Base-by-base conservation (phyloP, 345 rosid genomes). In the Sonneratia caseolaris region DNA sequence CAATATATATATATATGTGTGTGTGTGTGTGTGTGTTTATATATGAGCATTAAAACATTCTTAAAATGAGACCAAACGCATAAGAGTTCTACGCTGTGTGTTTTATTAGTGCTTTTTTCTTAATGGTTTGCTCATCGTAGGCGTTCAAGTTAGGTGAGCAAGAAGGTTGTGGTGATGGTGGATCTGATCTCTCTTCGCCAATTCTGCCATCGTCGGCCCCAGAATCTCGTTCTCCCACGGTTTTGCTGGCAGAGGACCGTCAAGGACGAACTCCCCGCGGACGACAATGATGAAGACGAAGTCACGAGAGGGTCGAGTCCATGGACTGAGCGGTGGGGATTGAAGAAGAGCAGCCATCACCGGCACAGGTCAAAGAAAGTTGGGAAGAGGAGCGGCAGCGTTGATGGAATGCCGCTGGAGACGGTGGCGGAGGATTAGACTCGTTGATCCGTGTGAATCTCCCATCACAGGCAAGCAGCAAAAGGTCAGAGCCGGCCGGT, bases 191-290 rank as follows among this genome's bases (percentile, higher is more conserved):
- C 53, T 56, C 66, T 76, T 68, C 66, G n/a, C 69, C 36, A 73
- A 81, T 66, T 75, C 76, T 22, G 72, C 47, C 75, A 37, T 64
- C 35, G 10, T 86, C 84, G 89, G 90, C 76, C 95, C 97, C 57
- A 91, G 98, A 78, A 93, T 93, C 83, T 93, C 98, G n/a, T 93
- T 93, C 80, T 93, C 98, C 45, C 88, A 75, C 62, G 97, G 89
- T 70, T 89, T 93, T 62, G 92, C 78, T 35, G 89, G 88, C 73
- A 45, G 82, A 78, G 74, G 81, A 93, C 98, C 40, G 59, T 92
- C 35, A 69, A 86, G 72, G 91, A 92, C 5, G 91, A 89, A 51
- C 77, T 92, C 69, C 85, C 77, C 21, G 81, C 36, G 38, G 87
- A 75, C 55, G 91, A 82, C 37, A 79, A 77, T 21, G 59, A 74